A percentile compares a stretch with the other conserved stretches of the same genome.
phyloP scores from a whole-genome alignment of 805 yeast species.

The Zygotorulaspora danielsina region DNA sequence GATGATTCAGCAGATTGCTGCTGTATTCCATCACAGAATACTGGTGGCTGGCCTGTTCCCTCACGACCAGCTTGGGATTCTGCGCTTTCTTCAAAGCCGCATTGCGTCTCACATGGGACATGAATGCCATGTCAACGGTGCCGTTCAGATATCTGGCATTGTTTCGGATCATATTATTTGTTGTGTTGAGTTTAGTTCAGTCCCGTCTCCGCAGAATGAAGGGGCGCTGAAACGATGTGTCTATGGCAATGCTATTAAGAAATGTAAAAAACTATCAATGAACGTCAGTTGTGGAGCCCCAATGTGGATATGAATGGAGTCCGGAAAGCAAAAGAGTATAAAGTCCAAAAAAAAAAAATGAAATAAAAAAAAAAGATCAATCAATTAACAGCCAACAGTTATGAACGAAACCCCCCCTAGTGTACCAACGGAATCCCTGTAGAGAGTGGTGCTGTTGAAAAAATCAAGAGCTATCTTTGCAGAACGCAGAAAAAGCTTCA shows the following conservation, averaged over 20 bases:
- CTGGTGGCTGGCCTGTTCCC: conserved; percentile 47
- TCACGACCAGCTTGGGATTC: conserved; percentile 37
- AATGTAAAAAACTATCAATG: too few species aligned
- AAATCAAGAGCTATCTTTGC: not conserved
- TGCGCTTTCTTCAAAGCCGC: conserved; percentile 19
- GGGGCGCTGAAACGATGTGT: too few species aligned
- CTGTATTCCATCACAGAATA: conserved; percentile 44
- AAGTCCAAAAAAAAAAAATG: too few species aligned
- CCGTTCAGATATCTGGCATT: conserved; percentile 2
- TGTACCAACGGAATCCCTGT: not conserved
- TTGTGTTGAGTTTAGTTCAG: conserved; percentile 9
- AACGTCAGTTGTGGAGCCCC: too few species aligned
- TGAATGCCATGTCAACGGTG: conserved; percentile 12
- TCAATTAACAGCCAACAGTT: conserved; percentile 1
- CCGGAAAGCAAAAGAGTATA: too few species aligned
- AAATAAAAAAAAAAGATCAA: conserved; percentile 2
- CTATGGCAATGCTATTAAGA: too few species aligned
- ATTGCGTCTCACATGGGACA: conserved; percentile 23
- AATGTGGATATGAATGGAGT: too few species aligned
- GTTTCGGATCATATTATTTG: conserved; percentile 7
- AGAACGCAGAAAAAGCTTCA: too few species aligned
- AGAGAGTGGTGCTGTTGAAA: not conserved
- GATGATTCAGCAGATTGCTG: conserved; percentile 38
- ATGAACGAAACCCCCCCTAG: not conserved
- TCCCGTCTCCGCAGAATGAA: conserved; percentile 1